Percentiles rank a stretch among this genome's conserved stretches.
These are phyloP conservation scores for Xylogone sp. DNA, from an alignment of 2,329 filamentous ascomycete genomes.

Conservation along the genomic window DNA sequence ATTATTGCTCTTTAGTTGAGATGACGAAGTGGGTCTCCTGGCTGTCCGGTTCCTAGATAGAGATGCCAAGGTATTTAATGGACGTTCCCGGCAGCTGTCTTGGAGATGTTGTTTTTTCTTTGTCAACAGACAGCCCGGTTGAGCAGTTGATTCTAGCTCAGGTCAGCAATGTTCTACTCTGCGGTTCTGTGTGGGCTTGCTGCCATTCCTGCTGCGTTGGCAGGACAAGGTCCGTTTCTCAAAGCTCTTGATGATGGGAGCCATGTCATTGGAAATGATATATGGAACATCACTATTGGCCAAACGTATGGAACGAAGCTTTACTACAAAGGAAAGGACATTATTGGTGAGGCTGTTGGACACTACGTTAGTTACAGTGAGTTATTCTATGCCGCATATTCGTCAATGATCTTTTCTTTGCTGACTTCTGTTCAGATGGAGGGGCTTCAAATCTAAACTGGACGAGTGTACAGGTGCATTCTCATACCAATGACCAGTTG, in stretches of 20 bases:
- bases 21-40: too few relatives aligned
- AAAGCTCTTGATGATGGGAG: not conserved
- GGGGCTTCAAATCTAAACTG: conserved; percentile 42
- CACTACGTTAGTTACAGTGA: conserved; percentile 9
- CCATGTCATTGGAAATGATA: conserved; percentile 14
- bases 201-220: not conserved
- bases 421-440: conserved; percentile 32
- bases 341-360: conserved; percentile 14
- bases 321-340: conserved; percentile 12
- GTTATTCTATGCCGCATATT: not conserved
- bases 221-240: not conserved
- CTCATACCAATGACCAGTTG: conserved; percentile 33
- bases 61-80: too few relatives aligned
- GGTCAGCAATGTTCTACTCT: not conserved
- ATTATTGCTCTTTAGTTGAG: too few relatives aligned
- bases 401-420: not conserved
- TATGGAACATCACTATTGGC: conserved; percentile 19
- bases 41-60: too few relatives aligned
- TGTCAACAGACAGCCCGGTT: too few relatives aligned
- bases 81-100: too few relatives aligned
- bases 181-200: not conserved
- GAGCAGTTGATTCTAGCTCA: not conserved
- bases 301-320: conserved; percentile 13
- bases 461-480: conserved; percentile 40
- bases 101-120: too few relatives aligned